A percentile compares a stretch with the other conserved stretches of the same genome.
Evolutionary conservation across 2,329 filamentous ascomycete genomes (phyloP).

Genomic region (Neurospora crassa): DNA sequence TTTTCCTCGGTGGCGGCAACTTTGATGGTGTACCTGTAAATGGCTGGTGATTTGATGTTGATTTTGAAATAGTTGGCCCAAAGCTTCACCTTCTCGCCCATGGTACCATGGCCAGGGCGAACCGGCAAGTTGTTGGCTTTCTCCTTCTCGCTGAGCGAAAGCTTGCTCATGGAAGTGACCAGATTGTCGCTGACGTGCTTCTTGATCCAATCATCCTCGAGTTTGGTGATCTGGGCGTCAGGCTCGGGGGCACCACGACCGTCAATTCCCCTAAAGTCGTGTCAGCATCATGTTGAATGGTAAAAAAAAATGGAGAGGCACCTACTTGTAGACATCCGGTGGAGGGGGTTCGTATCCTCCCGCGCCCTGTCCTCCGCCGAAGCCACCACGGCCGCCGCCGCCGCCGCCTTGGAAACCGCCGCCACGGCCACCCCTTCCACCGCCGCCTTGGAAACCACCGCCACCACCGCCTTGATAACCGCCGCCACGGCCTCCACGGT

Average conservation of each 20-base stretch:
- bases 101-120: conserved; percentile 40
- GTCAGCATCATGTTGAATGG: conserved; percentile 10
- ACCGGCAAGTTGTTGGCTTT: conserved; percentile 28
- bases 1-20: conserved; percentile 16
- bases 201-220: conserved; percentile 18
- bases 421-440: conserved; percentile 13
- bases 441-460: conserved; percentile 13
- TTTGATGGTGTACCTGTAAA: conserved; percentile 38
- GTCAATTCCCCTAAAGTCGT: not conserved
- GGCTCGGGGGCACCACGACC: conserved; percentile 16
- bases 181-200: conserved; percentile 19
- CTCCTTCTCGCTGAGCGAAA: conserved; percentile 17
- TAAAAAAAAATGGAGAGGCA: conserved; percentile 4
- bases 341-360: conserved; percentile 5
- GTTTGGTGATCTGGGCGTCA: conserved; percentile 19
- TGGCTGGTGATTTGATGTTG: conserved; percentile 22
- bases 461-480: conserved; percentile 12
- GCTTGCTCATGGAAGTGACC: conserved; percentile 27
- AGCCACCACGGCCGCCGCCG: not conserved
- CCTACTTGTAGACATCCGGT: conserved; percentile 23
- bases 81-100: conserved; percentile 32
- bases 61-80: conserved; percentile 48
- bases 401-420: conserved; percentile 13
- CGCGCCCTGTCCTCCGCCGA: conserved; percentile 1
- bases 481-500: conserved; percentile 18